Evolutionary conservation across 768 basidiomycete genomes (phyloP).

Genomic region (Hygrocybe punicea): DNA sequence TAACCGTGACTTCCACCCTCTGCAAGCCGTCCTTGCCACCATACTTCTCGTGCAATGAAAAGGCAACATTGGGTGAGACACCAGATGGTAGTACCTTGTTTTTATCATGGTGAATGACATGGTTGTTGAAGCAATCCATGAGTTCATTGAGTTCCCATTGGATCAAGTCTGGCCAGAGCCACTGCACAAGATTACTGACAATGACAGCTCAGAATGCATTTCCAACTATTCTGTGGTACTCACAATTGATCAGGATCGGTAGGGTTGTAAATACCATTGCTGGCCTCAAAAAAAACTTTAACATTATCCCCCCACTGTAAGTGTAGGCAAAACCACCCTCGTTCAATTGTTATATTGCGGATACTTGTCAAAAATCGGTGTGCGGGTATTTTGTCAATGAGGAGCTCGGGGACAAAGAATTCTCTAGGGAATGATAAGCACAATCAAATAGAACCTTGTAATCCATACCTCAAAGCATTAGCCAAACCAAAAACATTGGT

Average conservation of each 20-base stretch:
- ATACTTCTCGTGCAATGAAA: constrained; percentile 14
- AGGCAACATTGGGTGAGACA: constrained; percentile 21
- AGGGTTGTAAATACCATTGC: constrained; percentile 20
- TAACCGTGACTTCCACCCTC: constrained; percentile 17
- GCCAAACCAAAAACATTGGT: constrained; percentile 25
- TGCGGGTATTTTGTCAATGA: constrained; percentile 11
- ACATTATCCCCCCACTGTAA: constrained; percentile 31
- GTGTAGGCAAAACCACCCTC: constrained; percentile 27
- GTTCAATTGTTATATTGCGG: constrained; percentile 31
- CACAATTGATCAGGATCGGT: constrained; percentile 8
- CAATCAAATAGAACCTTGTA: not conserved
- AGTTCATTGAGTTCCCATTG: constrained; percentile 23
- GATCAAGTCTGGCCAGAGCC: constrained; percentile 31
- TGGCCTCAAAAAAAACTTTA: constrained; percentile 19
- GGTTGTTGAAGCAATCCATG: constrained; percentile 16
- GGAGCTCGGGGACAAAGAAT: constrained; percentile 15
- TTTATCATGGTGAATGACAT: constrained; percentile 12
- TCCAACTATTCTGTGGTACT: not conserved
- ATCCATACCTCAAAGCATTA: constrained; percentile 24
- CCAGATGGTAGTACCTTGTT: constrained; percentile 23
- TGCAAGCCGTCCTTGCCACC: constrained; percentile 17
- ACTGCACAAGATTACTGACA: constrained; percentile 25
- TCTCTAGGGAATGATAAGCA: constrained; percentile 15
- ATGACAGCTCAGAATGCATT: not conserved
- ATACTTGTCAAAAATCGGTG: constrained; percentile 15